Base-by-base conservation (phyloP, 495 filamentous ascomycete genomes). In the Daldinia concentrica region DNA sequence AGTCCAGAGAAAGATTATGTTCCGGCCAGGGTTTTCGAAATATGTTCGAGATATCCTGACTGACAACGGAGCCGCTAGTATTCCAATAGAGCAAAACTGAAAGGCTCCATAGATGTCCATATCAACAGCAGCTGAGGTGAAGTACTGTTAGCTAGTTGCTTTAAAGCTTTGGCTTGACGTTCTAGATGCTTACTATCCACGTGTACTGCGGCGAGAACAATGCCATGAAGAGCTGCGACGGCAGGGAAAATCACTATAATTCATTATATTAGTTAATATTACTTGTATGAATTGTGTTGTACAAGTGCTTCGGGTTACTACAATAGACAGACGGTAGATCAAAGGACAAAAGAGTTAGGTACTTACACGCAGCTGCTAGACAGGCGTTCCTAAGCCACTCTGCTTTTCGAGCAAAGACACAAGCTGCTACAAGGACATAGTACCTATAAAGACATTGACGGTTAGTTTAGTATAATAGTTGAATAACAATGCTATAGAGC, bases 91-190 rank as follows among this genome's bases (percentile, higher is more conserved):
- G 66, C 88, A 90, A 6, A 89, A 73, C 67, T 90, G 87, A 54
- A 90, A 88, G 19, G 87, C 86, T 1, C 88, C 88, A 30, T 86
- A 90, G 4, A 90, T 78, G 72, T 90, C 88, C 87, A 90, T 87
- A 69, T 90, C 88, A 19, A 89, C 80, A 39, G 86, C 87, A 30
- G 78, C 86, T 88, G 57, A 37, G 29, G 34, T 30, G 34, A n/a
- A 15, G 15, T 36, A 15, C 5, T 55, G 68, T 76, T n/a, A 72
- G 71, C 50, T 22, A 15, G 0, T 24, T 48, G 30, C 0, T 17
- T 6, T 17, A 22, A 30, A 70, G 6, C 30, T 58, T 24, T 43
- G 50, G 6, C 6, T 54, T 6, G 50, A 22, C 30, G 39, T 22
- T 22, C n/a, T 14, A 22, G 34, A 14, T 37, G 77, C 85, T 77